Base-by-base conservation (phyloP, 2,329 filamentous ascomycete genomes). In the Phaeosphaeriaceae sp. region DNA sequence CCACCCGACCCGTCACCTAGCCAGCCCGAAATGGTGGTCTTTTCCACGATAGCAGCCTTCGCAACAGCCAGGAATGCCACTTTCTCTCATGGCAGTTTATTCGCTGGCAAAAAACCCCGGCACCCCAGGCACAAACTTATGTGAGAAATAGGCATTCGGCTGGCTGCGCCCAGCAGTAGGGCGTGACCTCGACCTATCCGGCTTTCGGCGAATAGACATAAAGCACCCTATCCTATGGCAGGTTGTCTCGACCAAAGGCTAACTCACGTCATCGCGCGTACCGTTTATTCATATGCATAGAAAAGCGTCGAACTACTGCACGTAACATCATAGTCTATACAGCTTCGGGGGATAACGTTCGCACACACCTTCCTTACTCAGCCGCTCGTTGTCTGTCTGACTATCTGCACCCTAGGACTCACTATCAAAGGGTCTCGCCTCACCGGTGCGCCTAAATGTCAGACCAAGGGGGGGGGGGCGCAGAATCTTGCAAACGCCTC, bases 41-140 rank as follows among this genome's bases (percentile, higher is more conserved):
- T 5, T 11, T 11, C 29, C 15, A 16, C 23, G 37, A 40, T 15
- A 28, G 28, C 20, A 13, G 20, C 16, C 13, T 9, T 28, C 13
- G 20, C 37, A 28, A 6, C 37, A 16, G 16, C n/a, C 28, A 29
- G 28, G 3, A 6, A 9, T 23, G 21, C 16, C 6, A 28, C 15
- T 4, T 11, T 16, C 13, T 12, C 33, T 18, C 32, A n/a, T n/a
- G n/a, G 32, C 42, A 37, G 32, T 32, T 30, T 44, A 37, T 39
- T 20, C 36, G 12, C 23, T 7, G 21, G 36, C 18, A 26, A 26
- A 7, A 26, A 3, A 11, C 23, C 11, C 37, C 9, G 3, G 15
- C 29, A 34, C 17, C 16, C 15, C 43, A 46, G 43, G 43, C 36
- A 46, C 43, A 13, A 18, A 36, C 43, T 46, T 26, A 46, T 18